These are phyloP conservation scores for Stylosanthes scabra DNA, from an alignment of 331 rosid species.

Conservation along the genomic window DNA sequence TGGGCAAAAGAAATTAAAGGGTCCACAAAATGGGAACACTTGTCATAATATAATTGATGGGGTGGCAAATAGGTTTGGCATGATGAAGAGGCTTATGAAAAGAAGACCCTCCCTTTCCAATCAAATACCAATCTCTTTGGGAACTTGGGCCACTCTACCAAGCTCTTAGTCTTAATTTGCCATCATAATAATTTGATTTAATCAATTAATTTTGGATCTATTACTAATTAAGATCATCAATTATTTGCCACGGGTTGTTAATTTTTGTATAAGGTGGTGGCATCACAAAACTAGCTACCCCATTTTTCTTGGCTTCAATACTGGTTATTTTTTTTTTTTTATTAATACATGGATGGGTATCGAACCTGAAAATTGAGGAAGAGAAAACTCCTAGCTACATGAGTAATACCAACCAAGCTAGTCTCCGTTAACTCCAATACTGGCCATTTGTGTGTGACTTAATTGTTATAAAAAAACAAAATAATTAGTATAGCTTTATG, in stretches of 20 bases:
- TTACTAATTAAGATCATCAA: conserved; percentile 26
- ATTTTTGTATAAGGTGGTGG: conserved; percentile 20
- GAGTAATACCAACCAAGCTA: too few relatives aligned
- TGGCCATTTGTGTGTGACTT: conserved; percentile 17
- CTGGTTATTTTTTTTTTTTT: too few relatives aligned
- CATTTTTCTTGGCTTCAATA: conserved; percentile 36
- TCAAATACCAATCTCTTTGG: conserved; percentile 90
- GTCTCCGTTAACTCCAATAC: too few relatives aligned
- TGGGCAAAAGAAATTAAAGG: conserved; percentile 37
- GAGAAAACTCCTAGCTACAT: too few relatives aligned
- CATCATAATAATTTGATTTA: conserved; percentile 38
- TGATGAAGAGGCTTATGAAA: conserved; percentile 63
- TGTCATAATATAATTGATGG: conserved; percentile 63
- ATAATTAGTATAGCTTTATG: background rate
- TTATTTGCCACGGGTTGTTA: conserved; percentile 20
- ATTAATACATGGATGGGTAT: too few relatives aligned
- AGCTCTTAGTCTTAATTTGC: conserved; percentile 41
- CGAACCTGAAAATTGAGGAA: too few relatives aligned
- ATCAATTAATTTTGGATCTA: conserved; percentile 41
- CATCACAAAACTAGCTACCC: background rate
- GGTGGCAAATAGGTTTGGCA: conserved; percentile 55
- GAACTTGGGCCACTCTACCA: conserved; percentile 90
- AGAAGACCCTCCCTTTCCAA: conserved; percentile 68
- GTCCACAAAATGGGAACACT: conserved; percentile 51
- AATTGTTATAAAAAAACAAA: background rate